phyloP scores from a whole-genome alignment of 495 filamentous ascomycete species.

The Daldinia caldariorum region DNA sequence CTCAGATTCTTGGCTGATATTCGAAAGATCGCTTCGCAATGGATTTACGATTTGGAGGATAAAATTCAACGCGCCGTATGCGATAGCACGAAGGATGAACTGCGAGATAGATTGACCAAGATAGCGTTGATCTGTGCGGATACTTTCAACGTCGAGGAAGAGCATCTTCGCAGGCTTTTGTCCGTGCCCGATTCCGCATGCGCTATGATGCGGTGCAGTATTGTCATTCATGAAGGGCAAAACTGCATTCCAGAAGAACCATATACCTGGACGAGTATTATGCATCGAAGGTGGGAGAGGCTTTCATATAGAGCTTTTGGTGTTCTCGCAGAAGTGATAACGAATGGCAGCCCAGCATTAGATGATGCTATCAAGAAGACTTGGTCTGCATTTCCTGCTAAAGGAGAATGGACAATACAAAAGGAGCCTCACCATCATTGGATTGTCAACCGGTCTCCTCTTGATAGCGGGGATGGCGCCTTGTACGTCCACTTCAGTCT shows the following conservation, averaged over 20 bases:
- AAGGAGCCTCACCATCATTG: constrained; percentile 29
- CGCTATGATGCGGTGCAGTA: constrained; percentile 52
- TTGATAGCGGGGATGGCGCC: neutral
- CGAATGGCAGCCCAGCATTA: constrained; percentile 37
- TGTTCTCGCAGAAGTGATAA: constrained; percentile 50
- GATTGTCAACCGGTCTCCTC: constrained; percentile 27
- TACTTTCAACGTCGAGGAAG: constrained; percentile 52
- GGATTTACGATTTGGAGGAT: constrained; percentile 46
- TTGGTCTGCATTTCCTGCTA: constrained; percentile 52
- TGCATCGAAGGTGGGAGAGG: constrained; percentile 47
- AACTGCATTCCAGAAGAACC: constrained; percentile 21
- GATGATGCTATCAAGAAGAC: constrained; percentile 50
- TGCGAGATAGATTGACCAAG: constrained; percentile 48
- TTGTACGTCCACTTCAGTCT: constrained; percentile 61
- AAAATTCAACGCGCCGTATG: constrained; percentile 36
- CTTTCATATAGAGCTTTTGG: constrained; percentile 39
- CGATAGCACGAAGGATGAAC: constrained; percentile 29
- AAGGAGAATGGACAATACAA: constrained; percentile 38
- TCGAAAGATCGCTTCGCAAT: constrained; percentile 44
- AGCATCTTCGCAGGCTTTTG: constrained; percentile 43
- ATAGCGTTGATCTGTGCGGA: constrained; percentile 53
- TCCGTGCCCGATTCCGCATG: constrained; percentile 36
- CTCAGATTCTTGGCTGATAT: constrained; percentile 40
- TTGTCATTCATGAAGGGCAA: constrained; percentile 51
- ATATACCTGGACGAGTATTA: constrained; percentile 26